These are phyloP conservation scores for Tremella yokohamensis DNA, from an alignment of 768 basidiomycete species.

Conservation along the genomic window DNA sequence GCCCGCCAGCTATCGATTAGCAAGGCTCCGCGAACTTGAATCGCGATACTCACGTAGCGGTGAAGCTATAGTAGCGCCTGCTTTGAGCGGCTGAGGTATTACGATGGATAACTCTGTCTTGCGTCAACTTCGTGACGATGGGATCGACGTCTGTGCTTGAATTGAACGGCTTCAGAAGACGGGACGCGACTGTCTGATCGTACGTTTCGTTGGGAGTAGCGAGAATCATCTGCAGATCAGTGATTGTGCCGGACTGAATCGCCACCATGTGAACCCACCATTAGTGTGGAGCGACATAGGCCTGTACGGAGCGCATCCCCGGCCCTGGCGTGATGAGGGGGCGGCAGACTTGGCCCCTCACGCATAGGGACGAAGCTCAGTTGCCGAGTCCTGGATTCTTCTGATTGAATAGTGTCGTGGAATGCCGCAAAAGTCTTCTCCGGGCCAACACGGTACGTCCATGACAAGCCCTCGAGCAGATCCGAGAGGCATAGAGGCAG, in stretches of 20 bases:
- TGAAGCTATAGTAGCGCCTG: slow-evolving; percentile 25
- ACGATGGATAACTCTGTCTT: slow-evolving; percentile 66
- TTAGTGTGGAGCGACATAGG: slow-evolving; percentile 4
- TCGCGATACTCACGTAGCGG: slow-evolving; percentile 56
- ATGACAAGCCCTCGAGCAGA: slow-evolving; percentile 11
- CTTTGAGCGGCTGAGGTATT: slow-evolving; percentile 29
- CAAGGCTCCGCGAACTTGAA: not conserved
- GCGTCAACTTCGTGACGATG: slow-evolving; percentile 63
- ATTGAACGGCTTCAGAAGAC: slow-evolving; percentile 57
- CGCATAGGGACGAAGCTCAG: not conserved
- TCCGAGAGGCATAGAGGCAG: slow-evolving; percentile 17
- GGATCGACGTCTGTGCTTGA: slow-evolving; percentile 50
- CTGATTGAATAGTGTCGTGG: not conserved
- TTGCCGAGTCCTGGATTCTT: not conserved
- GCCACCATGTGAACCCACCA: not conserved
- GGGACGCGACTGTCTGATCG: slow-evolving; percentile 60
- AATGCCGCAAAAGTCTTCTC: not conserved
- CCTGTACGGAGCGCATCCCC: not conserved
- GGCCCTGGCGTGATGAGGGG: not conserved
- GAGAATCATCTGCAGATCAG: slow-evolving; percentile 63
- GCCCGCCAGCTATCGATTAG: slow-evolving; percentile 56
- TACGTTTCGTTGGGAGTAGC: slow-evolving; percentile 70
- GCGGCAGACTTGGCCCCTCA: not conserved
- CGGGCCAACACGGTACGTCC: slow-evolving; percentile 10
- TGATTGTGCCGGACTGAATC: not conserved